Base-by-base conservation (phyloP, 768 basidiomycete species). In the Rossbeevera mucosa region DNA sequence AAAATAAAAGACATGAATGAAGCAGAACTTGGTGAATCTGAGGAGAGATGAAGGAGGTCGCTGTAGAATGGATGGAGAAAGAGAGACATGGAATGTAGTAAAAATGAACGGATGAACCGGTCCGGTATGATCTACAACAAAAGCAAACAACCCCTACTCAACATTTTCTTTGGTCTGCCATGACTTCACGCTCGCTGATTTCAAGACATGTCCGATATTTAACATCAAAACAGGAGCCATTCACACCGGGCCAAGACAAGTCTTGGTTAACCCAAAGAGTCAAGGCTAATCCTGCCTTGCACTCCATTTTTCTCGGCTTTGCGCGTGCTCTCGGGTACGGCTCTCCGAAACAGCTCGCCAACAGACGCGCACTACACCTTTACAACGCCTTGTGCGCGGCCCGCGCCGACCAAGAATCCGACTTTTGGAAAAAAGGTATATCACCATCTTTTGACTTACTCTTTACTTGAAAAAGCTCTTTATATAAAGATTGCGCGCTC, bases 341-440 rank as follows among this genome's bases (percentile, higher is more conserved):
- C 5, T 81, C 76, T 55, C 71, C 80, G 0, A 81, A 77, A 56
- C 85, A 88, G 56, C 57, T 82, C 3, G 83, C 85, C 0, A 85
- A 78, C 20, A 62, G 80, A 46, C 72, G 83, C n/a, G 74, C 82
- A 3, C 76, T 82, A 36, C 69, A 69, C 16, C 59, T 88, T 45
- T 88, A 88, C 61, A 74, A 80, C 46, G 65, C 75, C 16, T 59
- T 86, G 7, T 85, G 82, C 59, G 76, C 79, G 1, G 64, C 71
- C 14, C 76, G 71, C 43, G 78, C 85, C 16, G 86, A 87, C 54
- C 73, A 81, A 51, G 82, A 86, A 54, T 66, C 59, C 12, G 67
- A 61, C 5, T 88, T 87, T 64, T 89, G 87, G 87, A 76, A 74
- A 59, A 68, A 83, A 49, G 80, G 87, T 85, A 64, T 51, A 75